These are phyloP conservation scores for Fusarium sp. DNA, from an alignment of 2,329 filamentous ascomycete species.

Conservation along the genomic window DNA sequence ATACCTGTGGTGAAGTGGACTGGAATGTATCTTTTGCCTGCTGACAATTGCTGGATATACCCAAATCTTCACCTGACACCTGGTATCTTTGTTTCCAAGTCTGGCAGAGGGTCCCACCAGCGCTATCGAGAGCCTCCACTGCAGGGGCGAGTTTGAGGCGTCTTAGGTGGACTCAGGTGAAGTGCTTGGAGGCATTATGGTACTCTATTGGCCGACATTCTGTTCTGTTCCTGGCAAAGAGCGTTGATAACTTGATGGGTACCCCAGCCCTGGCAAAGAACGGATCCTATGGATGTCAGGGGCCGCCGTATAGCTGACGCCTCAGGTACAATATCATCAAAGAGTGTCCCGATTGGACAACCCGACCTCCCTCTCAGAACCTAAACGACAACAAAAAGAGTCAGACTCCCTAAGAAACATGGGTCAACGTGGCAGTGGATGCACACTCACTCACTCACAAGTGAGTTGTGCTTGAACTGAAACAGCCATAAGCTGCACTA, in stretches of 20 bases:
- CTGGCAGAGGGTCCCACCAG: slow-evolving; percentile 7
- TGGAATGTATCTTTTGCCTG: slow-evolving; percentile 16
- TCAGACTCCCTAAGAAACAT: slow-evolving; percentile 16
- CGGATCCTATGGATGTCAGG: slow-evolving; percentile 30
- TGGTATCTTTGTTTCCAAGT: slow-evolving; percentile 33
- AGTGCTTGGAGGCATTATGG: slow-evolving; percentile 19
- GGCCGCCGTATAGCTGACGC: slow-evolving; percentile 12
- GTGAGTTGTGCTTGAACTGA: slow-evolving; percentile 29
- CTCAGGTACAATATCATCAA: slow-evolving; percentile 18
- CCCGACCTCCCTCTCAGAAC: background rate
- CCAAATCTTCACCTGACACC: slow-evolving; percentile 9
- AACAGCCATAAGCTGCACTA: slow-evolving; percentile 31
- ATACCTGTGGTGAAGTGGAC: slow-evolving; percentile 11
- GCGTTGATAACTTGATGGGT: slow-evolving; percentile 13
- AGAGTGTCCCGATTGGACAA: slow-evolving; percentile 33
- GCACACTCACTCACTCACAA: slow-evolving; percentile 6
- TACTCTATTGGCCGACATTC: slow-evolving; percentile 17
- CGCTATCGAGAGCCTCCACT: slow-evolving; percentile 34
- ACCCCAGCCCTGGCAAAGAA: slow-evolving; percentile 14
- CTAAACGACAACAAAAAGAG: slow-evolving; percentile 31
- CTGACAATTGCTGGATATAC: slow-evolving; percentile 12
- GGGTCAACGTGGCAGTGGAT: slow-evolving; percentile 42
- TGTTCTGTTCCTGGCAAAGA: slow-evolving; percentile 23
- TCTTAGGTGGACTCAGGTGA: slow-evolving; percentile 28
- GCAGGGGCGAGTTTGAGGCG: slow-evolving; percentile 38